Percentiles rank a stretch among this genome's conserved stretches.
Evolutionary conservation across 2,329 filamentous ascomycete species (phyloP).

Genomic region (Penicillium sp.): DNA sequence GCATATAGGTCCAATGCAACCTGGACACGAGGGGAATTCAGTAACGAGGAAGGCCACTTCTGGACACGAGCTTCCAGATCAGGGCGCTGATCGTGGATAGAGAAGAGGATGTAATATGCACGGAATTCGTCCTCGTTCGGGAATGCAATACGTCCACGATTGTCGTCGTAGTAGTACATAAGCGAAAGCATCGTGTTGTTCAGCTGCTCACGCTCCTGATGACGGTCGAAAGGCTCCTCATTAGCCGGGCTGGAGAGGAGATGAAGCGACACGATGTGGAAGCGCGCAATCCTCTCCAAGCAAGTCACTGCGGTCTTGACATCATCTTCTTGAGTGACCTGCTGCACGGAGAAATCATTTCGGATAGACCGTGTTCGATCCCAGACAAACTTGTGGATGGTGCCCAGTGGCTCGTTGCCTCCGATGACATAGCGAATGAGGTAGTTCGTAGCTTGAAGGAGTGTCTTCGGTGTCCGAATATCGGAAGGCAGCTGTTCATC

Average conservation of each 20-base stretch:
- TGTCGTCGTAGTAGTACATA: slow-evolving; percentile 57
- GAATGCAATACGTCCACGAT: slow-evolving; percentile 46
- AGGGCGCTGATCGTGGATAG: slow-evolving; percentile 49
- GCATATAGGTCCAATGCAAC: slow-evolving; percentile 55
- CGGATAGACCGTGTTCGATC: slow-evolving; percentile 60
- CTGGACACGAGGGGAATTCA: slow-evolving; percentile 50
- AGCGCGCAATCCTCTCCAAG: slow-evolving; percentile 59
- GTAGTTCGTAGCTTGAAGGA: slow-evolving; percentile 47
- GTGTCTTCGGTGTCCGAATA: slow-evolving; percentile 53
- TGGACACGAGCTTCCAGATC: slow-evolving; percentile 56
- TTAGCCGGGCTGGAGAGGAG: slow-evolving; percentile 51
- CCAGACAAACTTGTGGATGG: slow-evolving; percentile 61
- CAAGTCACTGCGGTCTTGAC: slow-evolving; percentile 55
- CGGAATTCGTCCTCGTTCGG: slow-evolving; percentile 60
- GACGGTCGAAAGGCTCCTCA: slow-evolving; percentile 51
- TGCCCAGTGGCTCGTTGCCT: slow-evolving; percentile 45
- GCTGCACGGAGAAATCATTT: slow-evolving; percentile 61
- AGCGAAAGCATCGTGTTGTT: slow-evolving; percentile 59
- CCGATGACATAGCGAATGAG: slow-evolving; percentile 49
- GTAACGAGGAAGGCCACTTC: slow-evolving; percentile 49
- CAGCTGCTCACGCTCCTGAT: slow-evolving; percentile 61
- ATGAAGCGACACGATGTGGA: slow-evolving; percentile 59
- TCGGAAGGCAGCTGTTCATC: slow-evolving; percentile 61
- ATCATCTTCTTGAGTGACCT: slow-evolving; percentile 53
- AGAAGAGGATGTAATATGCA: slow-evolving; percentile 57